Base-by-base conservation (phyloP, 2,329 filamentous ascomycete species). In the Hymenoscyphus fraxineus region DNA sequence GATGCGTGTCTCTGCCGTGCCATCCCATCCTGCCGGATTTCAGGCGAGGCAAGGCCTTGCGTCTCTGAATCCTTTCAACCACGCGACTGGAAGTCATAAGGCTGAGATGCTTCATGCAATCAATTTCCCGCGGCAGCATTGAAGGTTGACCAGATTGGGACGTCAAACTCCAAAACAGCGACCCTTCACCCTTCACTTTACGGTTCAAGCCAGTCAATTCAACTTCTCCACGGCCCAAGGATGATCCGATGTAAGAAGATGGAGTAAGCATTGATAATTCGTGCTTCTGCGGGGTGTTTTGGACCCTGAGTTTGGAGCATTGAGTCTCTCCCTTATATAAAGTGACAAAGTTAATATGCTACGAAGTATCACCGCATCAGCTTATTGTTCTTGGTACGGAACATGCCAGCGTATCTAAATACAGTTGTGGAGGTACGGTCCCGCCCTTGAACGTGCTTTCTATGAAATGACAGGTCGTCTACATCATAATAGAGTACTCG, bases 1-100 rank as follows among this genome's bases (percentile, higher is more conserved):
- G 47, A 54, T 54, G 47, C 47, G 47, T 54, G 47, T 54, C 19
- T 51, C 44, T 54, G 10, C 19, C 22, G 47, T 54, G 47, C 47
- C 47, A 54, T 54, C 44, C 4, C 3, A 22, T 22, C 19, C 22
- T 54, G 47, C 47, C 22, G 47, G 47, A 54, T 22, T 27, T 27
- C 3, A 27, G 22, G 22, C 47, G 47, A 51, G 44, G 44, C 44
- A n/a, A 54, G 47, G 10, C 15, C 22, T 54, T 22, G 47, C 47
- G 19, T 54, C 22, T 54, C 47, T 27, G 10, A 19, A 54, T 27
- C 47, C 47, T 27, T 54, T 54, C 47, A 10, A 13, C 47, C 47
- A 27, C 47, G 47, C 19, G 47, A 22, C 19, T 27, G 22, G 47
- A 27, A 27, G 10, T 54, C 22, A 54, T 27, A 54, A 54, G 47